A percentile compares a stretch with the other conserved stretches of the same genome.
Evolutionary conservation across 495 filamentous ascomycete species (phyloP).

Genomic region (Penicilliopsis zonata): DNA sequence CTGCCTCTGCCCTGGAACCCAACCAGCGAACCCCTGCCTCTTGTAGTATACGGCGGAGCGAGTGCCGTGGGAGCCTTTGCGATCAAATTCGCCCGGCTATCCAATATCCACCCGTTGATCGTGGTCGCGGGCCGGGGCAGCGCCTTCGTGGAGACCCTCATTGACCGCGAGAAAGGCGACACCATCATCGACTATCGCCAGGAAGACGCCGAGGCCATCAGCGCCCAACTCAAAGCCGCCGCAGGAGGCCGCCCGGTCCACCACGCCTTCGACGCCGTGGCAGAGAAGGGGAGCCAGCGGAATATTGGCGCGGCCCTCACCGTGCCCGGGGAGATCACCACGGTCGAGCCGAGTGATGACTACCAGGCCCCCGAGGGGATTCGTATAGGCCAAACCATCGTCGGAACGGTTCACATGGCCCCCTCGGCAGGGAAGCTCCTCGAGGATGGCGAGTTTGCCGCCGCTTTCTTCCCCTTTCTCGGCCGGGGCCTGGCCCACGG

Average conservation of each 20-base stretch:
- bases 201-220: constrained; percentile 12
- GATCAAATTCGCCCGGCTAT: constrained; percentile 51
- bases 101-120: constrained; percentile 67
- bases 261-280: constrained; percentile 48
- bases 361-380: constrained; percentile 21
- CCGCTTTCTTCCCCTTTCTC: constrained; percentile 39
- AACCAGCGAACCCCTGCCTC: constrained; percentile 29
- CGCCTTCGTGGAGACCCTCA: constrained; percentile 43
- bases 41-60: constrained; percentile 58
- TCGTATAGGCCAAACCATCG: constrained; percentile 21
- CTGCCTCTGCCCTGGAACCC: constrained; percentile 56
- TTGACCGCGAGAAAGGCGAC: constrained; percentile 57
- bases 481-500: constrained; percentile 38
- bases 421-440: neutral
- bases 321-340: constrained; percentile 34
- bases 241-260: constrained; percentile 7
- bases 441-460: constrained; percentile 40
- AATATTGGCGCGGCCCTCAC: constrained; percentile 36
- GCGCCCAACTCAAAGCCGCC: constrained; percentile 6
- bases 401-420: constrained; percentile 36
- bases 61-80: constrained; percentile 57
- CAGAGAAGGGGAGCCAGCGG: constrained; percentile 34
- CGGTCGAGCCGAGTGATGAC: constrained; percentile 34
- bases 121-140: constrained; percentile 49
- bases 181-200: constrained; percentile 58